Evolutionary conservation across 2,329 filamentous ascomycete species (phyloP), one percentile per base, ranked within the genome.

Genomic region (Thelonectria blattea): DNA sequence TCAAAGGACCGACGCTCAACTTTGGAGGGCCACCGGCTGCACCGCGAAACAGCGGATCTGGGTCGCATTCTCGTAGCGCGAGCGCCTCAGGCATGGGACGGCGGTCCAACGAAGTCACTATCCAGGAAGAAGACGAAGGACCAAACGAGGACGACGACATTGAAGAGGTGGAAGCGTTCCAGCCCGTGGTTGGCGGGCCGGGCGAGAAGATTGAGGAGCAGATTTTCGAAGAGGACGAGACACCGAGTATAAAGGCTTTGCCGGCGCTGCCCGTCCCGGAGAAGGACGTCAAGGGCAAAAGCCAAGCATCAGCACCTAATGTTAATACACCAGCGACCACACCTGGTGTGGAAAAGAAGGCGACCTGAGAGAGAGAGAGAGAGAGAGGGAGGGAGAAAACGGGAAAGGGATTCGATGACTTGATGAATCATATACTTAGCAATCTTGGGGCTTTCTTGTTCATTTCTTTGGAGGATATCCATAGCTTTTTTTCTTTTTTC

Each of bases 1-100:
- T 96, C 80, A 94, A 94, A 73, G 92, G 92, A 0, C 92, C 92
- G 0, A 88, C 87, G 75, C 78, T 90, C 30, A 84, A 85, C 65
- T 79, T 88, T 48, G 81, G 80, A 54, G 78, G 71, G n/a, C 54
- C 67, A n/a, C 56, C 75, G 63, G 65, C 71, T 45, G 70, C 75
- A 27, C 68, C 74, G 50, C 67, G 76, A 42, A 82, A 76, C 62
- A 61, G 63, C 2, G 63, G 69, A 17, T 74, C 74, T 7, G 73
- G 75, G 20, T 75, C 80, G 55, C 78, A 85, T 68, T 79, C 83
- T 75, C 81, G 83, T 58, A 88, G 80, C 75, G 84, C 84, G 2
- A 92, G 90, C 68, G 84, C 87, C 3, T 85, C 80, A 22, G 84
- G 83, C 0, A 76, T 88, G 52, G 90, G 89, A 0, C 80, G 91